Evolutionary conservation across 2,329 filamentous ascomycete species (phyloP), one percentile per base, ranked within the genome.

Genomic region (Aspergillus pseudotamarii): DNA sequence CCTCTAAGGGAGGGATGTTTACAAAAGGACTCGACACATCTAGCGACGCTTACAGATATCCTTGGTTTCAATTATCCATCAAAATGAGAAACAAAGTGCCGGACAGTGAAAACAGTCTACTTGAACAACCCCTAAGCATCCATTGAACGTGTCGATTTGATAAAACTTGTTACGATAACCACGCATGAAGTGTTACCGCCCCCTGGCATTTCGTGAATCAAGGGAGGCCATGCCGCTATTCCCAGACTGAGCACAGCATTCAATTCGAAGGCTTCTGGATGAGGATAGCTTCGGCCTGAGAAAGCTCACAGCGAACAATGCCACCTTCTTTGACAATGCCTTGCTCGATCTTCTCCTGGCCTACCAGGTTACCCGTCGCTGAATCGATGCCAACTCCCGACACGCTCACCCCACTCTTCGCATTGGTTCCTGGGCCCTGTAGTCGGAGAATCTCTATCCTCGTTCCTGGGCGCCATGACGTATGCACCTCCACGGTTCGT

Each of bases 341-440:
- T 11, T 46, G 23, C 6, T 62, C 61, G 6, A 12, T 4, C 11
- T n/a, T 19, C 32, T 23, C 12, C n/a, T 43, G 8, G 8, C 61
- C 61, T 3, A 60, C 48, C 41, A 43, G 11, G 16, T 54, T 26
- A 1, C 61, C 61, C 21, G 61, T 50, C n/a, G 6, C 16, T 6
- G 28, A 14, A 43, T 60, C 57, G 9, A 63, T 9, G 9, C 43
- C 38, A 3, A 63, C 14, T 4, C 61, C 61, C 12, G 61, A 63
- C 11, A 63, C 61, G 10, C 6, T 53, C 14, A 63, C 61, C 4
- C 23, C 57, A 51, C 57, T 63, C 51, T 63, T 63, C 12, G 61
- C 61, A 32, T 63, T 63, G 9, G 57, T 63, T 2, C 61, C 61
- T 34, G 61, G 61, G 2, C 61, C 61, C 57, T 63, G 61, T 4